Percentiles rank a stretch among this genome's conserved stretches.
Evolutionary conservation across 2,329 filamentous ascomycete genomes (phyloP).

Genomic region (Penicillium sp.): DNA sequence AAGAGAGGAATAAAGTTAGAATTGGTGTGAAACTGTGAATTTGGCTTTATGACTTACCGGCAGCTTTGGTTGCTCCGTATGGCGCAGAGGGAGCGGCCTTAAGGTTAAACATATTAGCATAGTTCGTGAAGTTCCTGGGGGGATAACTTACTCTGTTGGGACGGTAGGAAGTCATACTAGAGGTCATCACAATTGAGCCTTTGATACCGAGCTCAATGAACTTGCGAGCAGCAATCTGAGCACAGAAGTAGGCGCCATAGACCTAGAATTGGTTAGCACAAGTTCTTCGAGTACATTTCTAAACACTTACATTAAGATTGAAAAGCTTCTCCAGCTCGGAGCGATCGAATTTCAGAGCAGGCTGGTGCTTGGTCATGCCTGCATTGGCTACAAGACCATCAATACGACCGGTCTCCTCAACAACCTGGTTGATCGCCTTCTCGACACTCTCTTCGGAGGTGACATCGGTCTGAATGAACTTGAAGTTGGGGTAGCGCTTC

Average conservation of each 20-base stretch:
- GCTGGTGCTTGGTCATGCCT: slow-evolving; percentile 50
- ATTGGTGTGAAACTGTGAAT: background rate
- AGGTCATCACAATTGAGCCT: slow-evolving; percentile 47
- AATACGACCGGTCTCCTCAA: slow-evolving; percentile 41
- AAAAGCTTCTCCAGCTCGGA: slow-evolving; percentile 44
- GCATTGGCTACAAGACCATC: slow-evolving; percentile 47
- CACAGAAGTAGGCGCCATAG: slow-evolving; percentile 34
- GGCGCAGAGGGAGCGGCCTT: slow-evolving; percentile 53
- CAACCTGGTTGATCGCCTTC: slow-evolving; percentile 44
- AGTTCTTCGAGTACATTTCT: too few relatives aligned
- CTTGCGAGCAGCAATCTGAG: slow-evolving; percentile 29
- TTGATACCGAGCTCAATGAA: slow-evolving; percentile 46
- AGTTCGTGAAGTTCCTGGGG: background rate
- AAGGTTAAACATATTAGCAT: background rate
- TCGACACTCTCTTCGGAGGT: slow-evolving; percentile 45
- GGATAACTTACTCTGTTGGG: slow-evolving; percentile 39
- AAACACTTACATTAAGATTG: slow-evolving; percentile 43
- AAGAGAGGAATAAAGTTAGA: background rate
- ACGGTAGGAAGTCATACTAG: slow-evolving; percentile 51
- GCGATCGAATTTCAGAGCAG: slow-evolving; percentile 46
- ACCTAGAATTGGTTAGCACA: slow-evolving; percentile 10
- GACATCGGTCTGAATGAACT: slow-evolving; percentile 50
- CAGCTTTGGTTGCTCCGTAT: slow-evolving; percentile 50
- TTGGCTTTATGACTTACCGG: slow-evolving; percentile 18
- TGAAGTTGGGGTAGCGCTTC: slow-evolving; percentile 46